Evolutionary conservation across 208 protist species (phyloP), one percentile per base, ranked within the genome.

Genomic region (Trypanosoma lewisi): DNA sequence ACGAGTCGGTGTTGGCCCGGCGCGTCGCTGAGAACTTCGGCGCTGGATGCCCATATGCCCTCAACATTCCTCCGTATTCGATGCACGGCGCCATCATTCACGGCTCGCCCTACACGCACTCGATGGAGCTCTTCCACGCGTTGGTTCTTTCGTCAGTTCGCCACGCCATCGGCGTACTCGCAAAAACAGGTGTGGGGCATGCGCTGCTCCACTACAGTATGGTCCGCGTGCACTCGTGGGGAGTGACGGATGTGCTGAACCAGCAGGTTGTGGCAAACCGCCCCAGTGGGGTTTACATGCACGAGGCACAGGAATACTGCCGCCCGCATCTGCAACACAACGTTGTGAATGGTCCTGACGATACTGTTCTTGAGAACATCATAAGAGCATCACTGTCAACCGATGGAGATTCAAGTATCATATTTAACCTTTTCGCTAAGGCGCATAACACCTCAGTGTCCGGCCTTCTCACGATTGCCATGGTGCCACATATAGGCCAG

Each of bases 221-320:
- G 14, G 36, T 69, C 27, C 70, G 70, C 21, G 58, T 76, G 21
- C 77, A 77, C 58, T 77, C 70, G 27, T 77, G 70, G 76, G 76
- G 70, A 34, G 42, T 67, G 37, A 74, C 71, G 12, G 76, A 82
- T 28, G 33, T 68, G 12, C 31, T 74, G 27, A 58, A 45, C 31
- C 58, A 61, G 27, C 57, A 47, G 4, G 44, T 66, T 33, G 57
- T 77, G n/a, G 60, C 59, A 41, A 54, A 55, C 42, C 47, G 27
- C 44, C 56, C 36, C 34, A 8, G 17, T 19, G 63, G 56, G 45
- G 27, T 62, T 8, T 33, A 41, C 19, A 17, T 50, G 11, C 21
- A 44, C 21, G 53, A 63, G 14, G 3, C 30, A 6, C 23, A 23
- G 31, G 23, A 49, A 9, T 41, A 19, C 3, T 64, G 33, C 25